Conservation (phyloP, 2,329 filamentous ascomycete species). For the Aquanectria penicillioides region DNA sequence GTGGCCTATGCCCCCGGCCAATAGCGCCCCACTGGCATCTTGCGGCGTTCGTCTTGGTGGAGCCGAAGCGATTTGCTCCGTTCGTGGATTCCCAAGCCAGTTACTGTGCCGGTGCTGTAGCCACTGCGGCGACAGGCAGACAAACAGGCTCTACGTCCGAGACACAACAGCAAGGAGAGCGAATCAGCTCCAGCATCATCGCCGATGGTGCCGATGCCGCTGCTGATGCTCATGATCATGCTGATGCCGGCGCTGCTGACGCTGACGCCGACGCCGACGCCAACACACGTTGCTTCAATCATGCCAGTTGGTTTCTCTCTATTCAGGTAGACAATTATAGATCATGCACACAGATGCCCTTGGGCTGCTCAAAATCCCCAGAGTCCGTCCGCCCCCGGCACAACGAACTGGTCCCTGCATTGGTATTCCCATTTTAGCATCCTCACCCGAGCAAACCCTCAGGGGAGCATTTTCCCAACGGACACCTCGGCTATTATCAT, state of each 20-base stretch:
- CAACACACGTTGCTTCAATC: no score
- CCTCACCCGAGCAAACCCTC: slow-evolving; percentile 1
- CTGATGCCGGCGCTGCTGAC: no score
- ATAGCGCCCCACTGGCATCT: slow-evolving; percentile 12
- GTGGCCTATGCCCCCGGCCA: slow-evolving; percentile 12
- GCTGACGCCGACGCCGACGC: no score
- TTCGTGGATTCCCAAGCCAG: slow-evolving; percentile 6
- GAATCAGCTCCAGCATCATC: no score
- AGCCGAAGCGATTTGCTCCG: slow-evolving; percentile 6
- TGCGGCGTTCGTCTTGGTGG: slow-evolving; percentile 18
- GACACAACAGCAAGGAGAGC: no score
- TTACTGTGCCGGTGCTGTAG: no score
- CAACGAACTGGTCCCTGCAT: background rate
- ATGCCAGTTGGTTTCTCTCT: no score
- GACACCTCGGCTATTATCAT: slow-evolving; percentile 21
- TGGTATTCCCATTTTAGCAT: slow-evolving; percentile 14
- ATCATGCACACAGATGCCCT: slow-evolving; percentile 4
- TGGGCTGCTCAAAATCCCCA: slow-evolving; percentile 8
- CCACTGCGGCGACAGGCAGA: no score
- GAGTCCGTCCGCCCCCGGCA: slow-evolving; percentile 6
- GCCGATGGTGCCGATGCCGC: no score
- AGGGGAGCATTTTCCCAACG: slow-evolving; percentile 11
- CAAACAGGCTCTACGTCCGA: no score
- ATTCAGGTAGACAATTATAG: no score
- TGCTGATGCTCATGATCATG: no score